Evolutionary conservation across 148 eudicot species (phyloP).

Genomic region (Camellia lanceoleosa): DNA sequence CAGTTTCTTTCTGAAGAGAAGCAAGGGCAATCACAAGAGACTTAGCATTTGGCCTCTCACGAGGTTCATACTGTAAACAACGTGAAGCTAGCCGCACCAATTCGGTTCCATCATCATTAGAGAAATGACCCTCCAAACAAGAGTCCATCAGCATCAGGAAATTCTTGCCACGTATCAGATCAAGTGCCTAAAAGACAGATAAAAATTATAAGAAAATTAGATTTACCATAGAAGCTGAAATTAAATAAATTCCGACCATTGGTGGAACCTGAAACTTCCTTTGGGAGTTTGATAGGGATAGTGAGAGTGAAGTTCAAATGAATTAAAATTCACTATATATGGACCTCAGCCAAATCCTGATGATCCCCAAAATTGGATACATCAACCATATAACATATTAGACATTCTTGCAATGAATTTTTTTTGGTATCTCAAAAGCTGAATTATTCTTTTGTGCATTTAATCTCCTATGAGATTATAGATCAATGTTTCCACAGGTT

Average conservation of each 20-base stretch:
- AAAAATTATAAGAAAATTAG: neutral
- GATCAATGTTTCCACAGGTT: neutral
- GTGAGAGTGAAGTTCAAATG: neutral
- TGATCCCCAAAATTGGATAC: neutral
- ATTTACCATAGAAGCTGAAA: neutral
- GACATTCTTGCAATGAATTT: neutral
- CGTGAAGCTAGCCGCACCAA: conserved; percentile 74
- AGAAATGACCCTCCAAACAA: conserved; percentile 76
- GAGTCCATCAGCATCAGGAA: conserved; percentile 75
- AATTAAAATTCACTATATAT: neutral
- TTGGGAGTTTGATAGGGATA: neutral
- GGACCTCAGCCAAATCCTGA: neutral
- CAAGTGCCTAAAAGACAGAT: conserved; percentile 60
- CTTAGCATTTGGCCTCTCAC: conserved; percentile 78
- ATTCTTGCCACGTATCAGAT: conserved; percentile 74
- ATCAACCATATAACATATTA: neutral
- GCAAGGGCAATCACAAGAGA: conserved; percentile 58
- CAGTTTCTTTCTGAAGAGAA: conserved; percentile 77
- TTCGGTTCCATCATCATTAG: conserved; percentile 77
- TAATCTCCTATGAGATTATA: neutral
- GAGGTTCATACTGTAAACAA: conserved; percentile 81
- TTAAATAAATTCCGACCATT: neutral
- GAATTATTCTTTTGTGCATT: neutral
- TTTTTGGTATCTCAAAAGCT: neutral
- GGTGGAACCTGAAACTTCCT: neutral